Percentiles rank a stretch among this genome's conserved stretches.
These are phyloP conservation scores for Ophiocordyceps camponoti-saundersi DNA, from an alignment of 2,329 filamentous ascomycete species.

Conservation along the genomic window DNA sequence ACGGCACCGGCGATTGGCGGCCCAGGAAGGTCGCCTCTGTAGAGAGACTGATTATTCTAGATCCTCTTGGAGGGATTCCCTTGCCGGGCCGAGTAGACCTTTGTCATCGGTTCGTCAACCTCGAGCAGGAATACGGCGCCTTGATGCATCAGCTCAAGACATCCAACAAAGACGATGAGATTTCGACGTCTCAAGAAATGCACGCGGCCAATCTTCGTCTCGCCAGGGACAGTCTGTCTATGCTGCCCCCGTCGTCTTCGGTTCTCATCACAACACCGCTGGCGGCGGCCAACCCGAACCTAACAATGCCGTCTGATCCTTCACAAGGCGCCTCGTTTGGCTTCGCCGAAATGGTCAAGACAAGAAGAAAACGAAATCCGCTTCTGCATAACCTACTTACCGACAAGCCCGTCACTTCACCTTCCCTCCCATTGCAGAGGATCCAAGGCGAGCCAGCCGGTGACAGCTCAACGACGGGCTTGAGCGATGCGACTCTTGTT, in stretches of 20 bases:
- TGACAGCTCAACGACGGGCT: slow-evolving; percentile 14
- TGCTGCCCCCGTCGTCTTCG: slow-evolving; percentile 72
- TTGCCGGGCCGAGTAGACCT: slow-evolving; percentile 25
- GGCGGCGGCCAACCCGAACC: slow-evolving; percentile 46
- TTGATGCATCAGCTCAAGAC: slow-evolving; percentile 45
- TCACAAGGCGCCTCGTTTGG: slow-evolving; percentile 33
- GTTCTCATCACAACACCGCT: slow-evolving; percentile 75
- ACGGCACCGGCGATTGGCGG: slow-evolving; percentile 14
- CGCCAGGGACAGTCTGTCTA: slow-evolving; percentile 49
- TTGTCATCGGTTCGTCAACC: slow-evolving; percentile 56
- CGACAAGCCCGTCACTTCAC: slow-evolving; percentile 83
- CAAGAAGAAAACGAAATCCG: slow-evolving; percentile 51
- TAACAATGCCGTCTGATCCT: slow-evolving; percentile 17
- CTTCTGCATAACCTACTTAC: slow-evolving; percentile 92
- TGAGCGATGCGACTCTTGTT: slow-evolving; percentile 53
- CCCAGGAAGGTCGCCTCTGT: slow-evolving; percentile 41
- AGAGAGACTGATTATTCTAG: slow-evolving; percentile 77
- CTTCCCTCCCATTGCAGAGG: slow-evolving; percentile 64
- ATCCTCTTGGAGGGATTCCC: slow-evolving; percentile 74
- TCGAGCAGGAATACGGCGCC: slow-evolving; percentile 71
- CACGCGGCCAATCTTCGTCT: slow-evolving; percentile 55
- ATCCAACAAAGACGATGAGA: neutral
- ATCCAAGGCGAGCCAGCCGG: slow-evolving; percentile 22
- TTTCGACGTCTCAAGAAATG: slow-evolving; percentile 21
- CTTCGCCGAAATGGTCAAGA: slow-evolving; percentile 33